A percentile compares a stretch with the other conserved stretches of the same genome.
Evolutionary conservation across 179 eudicot genomes (phyloP).

Genomic region (Silene coronaria): DNA sequence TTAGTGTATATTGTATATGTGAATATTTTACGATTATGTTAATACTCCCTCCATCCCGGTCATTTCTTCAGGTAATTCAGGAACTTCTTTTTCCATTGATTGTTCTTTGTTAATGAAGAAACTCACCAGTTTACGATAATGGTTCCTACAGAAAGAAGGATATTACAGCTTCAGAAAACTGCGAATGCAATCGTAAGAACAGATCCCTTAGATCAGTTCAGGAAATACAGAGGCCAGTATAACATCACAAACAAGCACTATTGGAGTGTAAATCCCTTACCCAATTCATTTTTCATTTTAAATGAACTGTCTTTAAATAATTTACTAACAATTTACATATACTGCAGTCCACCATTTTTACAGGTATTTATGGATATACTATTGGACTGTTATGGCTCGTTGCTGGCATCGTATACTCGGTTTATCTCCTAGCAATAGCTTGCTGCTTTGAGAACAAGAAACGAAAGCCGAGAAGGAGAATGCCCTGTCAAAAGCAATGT

Average conservation of each 20-base stretch:
- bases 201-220: constrained; percentile 55
- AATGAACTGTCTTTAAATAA: background rate
- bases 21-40: no score
- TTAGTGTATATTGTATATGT: no score
- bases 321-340: constrained; percentile 4
- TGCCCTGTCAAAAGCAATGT: constrained; percentile 39
- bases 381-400: constrained; percentile 52
- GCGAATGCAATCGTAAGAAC: constrained; percentile 41
- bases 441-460: constrained; percentile 31
- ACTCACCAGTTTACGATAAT: no score
- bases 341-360: constrained; percentile 58
- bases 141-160: constrained; percentile 16
- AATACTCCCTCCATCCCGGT: no score
- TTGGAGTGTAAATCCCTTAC: constrained; percentile 61
- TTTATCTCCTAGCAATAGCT: constrained; percentile 28
- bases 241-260: constrained; percentile 61
- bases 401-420: constrained; percentile 41
- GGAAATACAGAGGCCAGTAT: constrained; percentile 64
- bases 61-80: no score
- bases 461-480: constrained; percentile 36
- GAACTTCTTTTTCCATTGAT: no score
- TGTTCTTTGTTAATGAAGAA: no score
- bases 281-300: background rate
- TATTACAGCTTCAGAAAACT: constrained; percentile 11
- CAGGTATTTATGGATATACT: constrained; percentile 57